Evolutionary conservation across 1,284 basidiomycete genomes (phyloP).

Genomic region (Psilocybe mexicana): DNA sequence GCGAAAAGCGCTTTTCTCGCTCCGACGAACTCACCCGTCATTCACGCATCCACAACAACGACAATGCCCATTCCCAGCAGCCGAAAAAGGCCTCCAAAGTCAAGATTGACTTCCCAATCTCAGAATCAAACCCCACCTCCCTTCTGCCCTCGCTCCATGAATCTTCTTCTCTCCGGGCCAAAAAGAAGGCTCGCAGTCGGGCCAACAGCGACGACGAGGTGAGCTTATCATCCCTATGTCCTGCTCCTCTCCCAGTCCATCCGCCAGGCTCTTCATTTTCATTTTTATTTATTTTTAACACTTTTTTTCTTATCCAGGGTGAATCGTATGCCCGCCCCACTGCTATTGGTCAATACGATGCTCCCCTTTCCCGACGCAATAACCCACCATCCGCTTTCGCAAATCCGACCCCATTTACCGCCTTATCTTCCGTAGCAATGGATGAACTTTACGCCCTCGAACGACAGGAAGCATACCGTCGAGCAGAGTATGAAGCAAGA

Average conservation of each 20-base stretch:
- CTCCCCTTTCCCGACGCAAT: constrained; percentile 43
- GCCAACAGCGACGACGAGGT: constrained; percentile 82
- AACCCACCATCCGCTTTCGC: constrained; percentile 29
- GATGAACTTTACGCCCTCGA: constrained; percentile 88
- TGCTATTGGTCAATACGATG: constrained; percentile 49
- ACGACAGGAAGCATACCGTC: constrained; percentile 76
- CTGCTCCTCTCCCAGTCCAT: constrained; percentile 1
- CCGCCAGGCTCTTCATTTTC: constrained; percentile 6
- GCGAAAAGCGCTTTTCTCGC: constrained; percentile 97
- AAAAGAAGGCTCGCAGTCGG: constrained; percentile 77
- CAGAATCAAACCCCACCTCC: constrained; percentile 14
- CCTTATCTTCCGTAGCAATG: constrained; percentile 80
- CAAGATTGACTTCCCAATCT: constrained; percentile 19
- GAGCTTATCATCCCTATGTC: constrained; percentile 24
- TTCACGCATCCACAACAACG: constrained; percentile 85
- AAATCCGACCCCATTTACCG: constrained; percentile 60
- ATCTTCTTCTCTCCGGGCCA: constrained; percentile 40
- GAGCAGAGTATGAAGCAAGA: constrained; percentile 83
- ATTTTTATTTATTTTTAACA: constrained; percentile 5
- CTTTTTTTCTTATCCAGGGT: constrained; percentile 37
- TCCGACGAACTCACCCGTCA: constrained; percentile 98
- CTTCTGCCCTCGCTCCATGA: constrained; percentile 21
- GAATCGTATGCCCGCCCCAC: constrained; percentile 75
- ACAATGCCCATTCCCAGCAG: constrained; percentile 32
- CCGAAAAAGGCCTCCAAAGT: constrained; percentile 23